A percentile compares a stretch with the other conserved stretches of the same genome.
phyloP scores from a whole-genome alignment of 345 rosid species.

The Lepidium africanum region DNA sequence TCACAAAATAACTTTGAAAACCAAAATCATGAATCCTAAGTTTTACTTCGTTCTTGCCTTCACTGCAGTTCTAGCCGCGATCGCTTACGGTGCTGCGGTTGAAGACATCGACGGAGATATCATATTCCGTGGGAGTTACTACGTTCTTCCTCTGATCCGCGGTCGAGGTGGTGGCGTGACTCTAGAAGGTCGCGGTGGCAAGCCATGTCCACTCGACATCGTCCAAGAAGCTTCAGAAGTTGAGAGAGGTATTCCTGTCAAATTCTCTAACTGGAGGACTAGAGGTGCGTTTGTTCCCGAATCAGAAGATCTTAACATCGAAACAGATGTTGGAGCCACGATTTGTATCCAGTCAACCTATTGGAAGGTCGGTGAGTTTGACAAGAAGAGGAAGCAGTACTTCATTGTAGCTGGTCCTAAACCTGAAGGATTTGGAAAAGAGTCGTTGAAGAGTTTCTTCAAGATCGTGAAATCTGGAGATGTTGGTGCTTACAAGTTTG shows the following conservation, averaged over 20 bases:
- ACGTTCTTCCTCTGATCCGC: conserved; percentile 23
- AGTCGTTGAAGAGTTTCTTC: conserved; percentile 47
- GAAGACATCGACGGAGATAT: conserved; percentile 12
- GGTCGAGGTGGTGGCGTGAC: conserved; percentile 26
- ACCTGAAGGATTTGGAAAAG: conserved; percentile 31
- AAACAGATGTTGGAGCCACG: conserved; percentile 27
- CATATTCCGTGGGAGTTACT: conserved; percentile 16
- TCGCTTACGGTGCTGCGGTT: conserved; percentile 1
- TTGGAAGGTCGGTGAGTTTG: conserved; percentile 40
- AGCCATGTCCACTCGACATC: conserved; percentile 9
- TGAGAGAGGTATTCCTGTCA: conserved; percentile 19
- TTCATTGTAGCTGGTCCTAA: conserved; percentile 40
- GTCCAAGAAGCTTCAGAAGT: conserved; percentile 22
- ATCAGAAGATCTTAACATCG: conserved; percentile 23
- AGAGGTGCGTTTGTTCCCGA: conserved; percentile 5
- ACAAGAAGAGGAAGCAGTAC: conserved; percentile 29
- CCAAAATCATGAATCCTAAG: conserved; percentile 12
- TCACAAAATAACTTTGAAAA: neutral
- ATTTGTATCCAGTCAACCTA: conserved; percentile 37
- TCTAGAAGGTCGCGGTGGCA: conserved; percentile 12
- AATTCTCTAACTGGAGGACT: conserved; percentile 18
- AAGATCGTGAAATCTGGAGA: conserved; percentile 37
- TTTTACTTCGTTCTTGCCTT: conserved; percentile 14
- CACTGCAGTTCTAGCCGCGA: neutral
- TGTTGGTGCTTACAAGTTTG: conserved; percentile 41